Evolutionary conservation across 139 green algal genomes (phyloP).

Genomic region (Volvox africanus): DNA sequence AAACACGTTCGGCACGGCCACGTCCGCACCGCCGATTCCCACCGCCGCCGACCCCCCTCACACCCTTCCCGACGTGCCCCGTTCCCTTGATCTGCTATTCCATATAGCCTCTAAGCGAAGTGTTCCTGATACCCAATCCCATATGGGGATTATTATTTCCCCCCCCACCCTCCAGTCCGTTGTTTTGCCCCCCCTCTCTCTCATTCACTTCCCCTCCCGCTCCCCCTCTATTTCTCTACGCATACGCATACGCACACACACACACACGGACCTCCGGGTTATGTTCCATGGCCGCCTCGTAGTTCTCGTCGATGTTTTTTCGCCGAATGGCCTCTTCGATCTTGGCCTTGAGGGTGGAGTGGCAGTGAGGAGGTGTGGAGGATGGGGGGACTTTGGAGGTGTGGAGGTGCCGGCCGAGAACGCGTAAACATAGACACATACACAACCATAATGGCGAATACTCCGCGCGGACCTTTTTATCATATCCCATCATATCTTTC

Average conservation of each 20-base stretch:
- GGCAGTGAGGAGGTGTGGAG: neutral
- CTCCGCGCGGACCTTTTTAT: no score
- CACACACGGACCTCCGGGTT: conserved; percentile 80
- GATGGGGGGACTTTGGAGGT: neutral
- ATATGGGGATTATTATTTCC: no score
- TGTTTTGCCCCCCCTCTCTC: neutral
- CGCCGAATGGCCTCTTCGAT: conserved; percentile 93
- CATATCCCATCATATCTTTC: no score
- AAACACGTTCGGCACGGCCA: no score
- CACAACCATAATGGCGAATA: neutral
- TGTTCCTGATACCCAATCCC: no score
- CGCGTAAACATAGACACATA: neutral
- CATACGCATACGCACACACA: neutral
- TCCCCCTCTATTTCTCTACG: neutral
- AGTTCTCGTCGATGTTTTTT: conserved; percentile 94
- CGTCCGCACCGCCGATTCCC: neutral
- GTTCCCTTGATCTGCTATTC: no score
- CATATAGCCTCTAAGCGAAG: no score
- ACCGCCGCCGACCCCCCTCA: neutral
- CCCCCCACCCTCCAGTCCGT: neutral
- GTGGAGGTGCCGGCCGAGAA: neutral
- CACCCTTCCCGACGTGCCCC: neutral
- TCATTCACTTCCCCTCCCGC: neutral
- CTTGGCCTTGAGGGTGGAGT: conserved; percentile 46
- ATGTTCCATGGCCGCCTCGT: conserved; percentile 89